These are phyloP conservation scores for Phaeomoniella chlamydospora DNA, from an alignment of 2,329 filamentous ascomycete species.

Conservation along the genomic window DNA sequence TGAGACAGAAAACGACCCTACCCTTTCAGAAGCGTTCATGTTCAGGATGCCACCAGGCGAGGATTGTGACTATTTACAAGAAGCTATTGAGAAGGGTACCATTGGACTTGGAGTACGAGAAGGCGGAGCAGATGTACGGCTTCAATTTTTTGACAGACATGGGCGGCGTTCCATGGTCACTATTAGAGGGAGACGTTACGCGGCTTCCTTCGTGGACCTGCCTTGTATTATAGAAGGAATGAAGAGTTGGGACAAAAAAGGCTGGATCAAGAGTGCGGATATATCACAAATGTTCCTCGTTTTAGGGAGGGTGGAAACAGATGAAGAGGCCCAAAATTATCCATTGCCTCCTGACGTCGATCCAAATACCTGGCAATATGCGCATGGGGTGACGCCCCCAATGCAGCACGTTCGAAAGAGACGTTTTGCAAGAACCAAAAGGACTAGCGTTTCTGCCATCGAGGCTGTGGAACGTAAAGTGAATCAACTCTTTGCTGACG, in stretches of 20 bases:
- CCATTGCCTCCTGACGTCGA: conserved; percentile 62
- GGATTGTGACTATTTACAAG: conserved; percentile 69
- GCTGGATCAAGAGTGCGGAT: conserved; percentile 79
- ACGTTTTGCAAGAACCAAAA: conserved; percentile 56
- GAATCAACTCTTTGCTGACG: conserved; percentile 55
- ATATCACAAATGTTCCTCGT: conserved; percentile 82
- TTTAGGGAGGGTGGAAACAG: conserved; percentile 50
- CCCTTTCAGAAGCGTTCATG: conserved; percentile 79
- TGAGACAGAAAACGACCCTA: conserved; percentile 73
- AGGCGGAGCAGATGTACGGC: conserved; percentile 61
- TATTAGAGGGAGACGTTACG: conserved; percentile 57
- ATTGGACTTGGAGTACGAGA: conserved; percentile 51
- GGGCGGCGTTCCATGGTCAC: conserved; percentile 59
- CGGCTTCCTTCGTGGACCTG: conserved; percentile 66
- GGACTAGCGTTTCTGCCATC: conserved; percentile 68
- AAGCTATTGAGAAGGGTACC: conserved; percentile 60
- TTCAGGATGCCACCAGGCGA: conserved; percentile 76
- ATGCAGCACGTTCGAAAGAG: conserved; percentile 75
- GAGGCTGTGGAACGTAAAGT: conserved; percentile 73
- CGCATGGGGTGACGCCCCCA: conserved; percentile 75
- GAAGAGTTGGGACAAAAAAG: conserved; percentile 85
- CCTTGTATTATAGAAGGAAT: conserved; percentile 80
- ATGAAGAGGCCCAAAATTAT: conserved; percentile 49
- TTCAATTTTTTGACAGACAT: conserved; percentile 61
- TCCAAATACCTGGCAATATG: conserved; percentile 54